Evolutionary conservation across 192 early-diverging fungal genomes (phyloP), one percentile per base, ranked within the genome.

Genomic region (Thamnidium elegans): DNA sequence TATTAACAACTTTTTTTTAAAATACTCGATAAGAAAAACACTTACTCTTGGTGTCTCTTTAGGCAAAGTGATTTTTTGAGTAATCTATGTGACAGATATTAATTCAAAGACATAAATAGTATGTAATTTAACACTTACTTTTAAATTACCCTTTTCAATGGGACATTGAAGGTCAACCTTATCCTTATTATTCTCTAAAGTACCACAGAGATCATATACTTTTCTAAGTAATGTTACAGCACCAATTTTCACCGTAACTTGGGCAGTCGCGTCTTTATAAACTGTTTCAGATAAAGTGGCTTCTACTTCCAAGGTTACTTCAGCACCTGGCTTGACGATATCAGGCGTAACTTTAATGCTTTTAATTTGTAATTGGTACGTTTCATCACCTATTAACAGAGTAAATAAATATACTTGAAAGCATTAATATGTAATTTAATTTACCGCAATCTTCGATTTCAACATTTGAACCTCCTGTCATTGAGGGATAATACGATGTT

Each of bases 21-120:
- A 48, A 17, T 15, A 5, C 7, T 19, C 4, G 47, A 48, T 48
- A 48, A 46, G n/a, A 26, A 26, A 46, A 46, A 10, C 15, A 34
- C 55, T 56, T 39, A 56, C 55, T 34, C 1, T 56, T 20, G 55
- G 55, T 3, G 17, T 34, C 32, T 56, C 55, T 39, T 56, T 56
- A n/a, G 55, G 55, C 19, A 56, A 34, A 10, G 31, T 14, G 8
- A 56, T 32, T 31, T 55, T 55, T 55, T 55, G 54, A 17, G 32
- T 31, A 32, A 55, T 32, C 55, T 56, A 34, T 39, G 3, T 26
- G 26, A 26, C 3, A 3, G 26, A 26, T 26, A 56, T 19, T 19
- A 48, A 48, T 19, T 15, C 6, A n/a, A 36, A 17, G 32, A 0
- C 17, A 31, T 7, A 55, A 31, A 36, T 21, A 31, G 26, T n/a